phyloP scores from a whole-genome alignment of 192 early-diverging fungal species.

The Linnemannia schmuckeri region DNA sequence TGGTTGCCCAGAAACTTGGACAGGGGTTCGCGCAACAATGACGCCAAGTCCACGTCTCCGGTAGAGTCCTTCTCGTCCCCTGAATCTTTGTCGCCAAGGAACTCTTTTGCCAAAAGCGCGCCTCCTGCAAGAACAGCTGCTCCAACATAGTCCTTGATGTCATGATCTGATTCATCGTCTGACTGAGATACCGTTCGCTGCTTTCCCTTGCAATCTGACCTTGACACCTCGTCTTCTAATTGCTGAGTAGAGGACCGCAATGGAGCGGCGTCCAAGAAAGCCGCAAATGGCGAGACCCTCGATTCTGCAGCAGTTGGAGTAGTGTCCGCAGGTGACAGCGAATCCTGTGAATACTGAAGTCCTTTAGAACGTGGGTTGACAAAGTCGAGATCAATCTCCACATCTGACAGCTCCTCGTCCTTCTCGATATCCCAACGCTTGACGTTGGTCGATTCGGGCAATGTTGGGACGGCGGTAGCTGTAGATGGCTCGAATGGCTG shows the following conservation, averaged over 20 bases:
- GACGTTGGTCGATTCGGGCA: slow-evolving; percentile 17
- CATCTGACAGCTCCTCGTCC: slow-evolving; percentile 16
- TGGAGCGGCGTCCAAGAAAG: background rate
- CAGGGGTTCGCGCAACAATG: background rate
- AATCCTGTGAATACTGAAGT: background rate
- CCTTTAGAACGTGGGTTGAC: background rate
- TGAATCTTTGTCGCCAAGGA: slow-evolving; percentile 14
- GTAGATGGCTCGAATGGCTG: background rate
- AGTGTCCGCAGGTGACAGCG: background rate
- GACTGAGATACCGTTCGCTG: background rate
- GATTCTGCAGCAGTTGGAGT: no score
- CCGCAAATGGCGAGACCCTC: slow-evolving; percentile 8
- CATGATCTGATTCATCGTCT: slow-evolving; percentile 1
- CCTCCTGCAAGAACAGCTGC: slow-evolving; percentile 12
- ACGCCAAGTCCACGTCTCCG: background rate
- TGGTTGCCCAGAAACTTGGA: background rate
- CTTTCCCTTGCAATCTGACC: background rate
- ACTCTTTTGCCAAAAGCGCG: background rate
- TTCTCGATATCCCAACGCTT: slow-evolving; percentile 24
- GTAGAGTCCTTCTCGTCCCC: slow-evolving; percentile 6
- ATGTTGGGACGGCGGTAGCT: background rate
- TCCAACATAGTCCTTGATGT: background rate
- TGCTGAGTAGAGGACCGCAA: background rate
- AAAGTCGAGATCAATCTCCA: slow-evolving; percentile 14
- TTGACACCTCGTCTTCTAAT: background rate